Evolutionary conservation across 805 yeast genomes (phyloP), one percentile per base, ranked within the genome.

Genomic region (Wickerhamomyces tratensis): DNA sequence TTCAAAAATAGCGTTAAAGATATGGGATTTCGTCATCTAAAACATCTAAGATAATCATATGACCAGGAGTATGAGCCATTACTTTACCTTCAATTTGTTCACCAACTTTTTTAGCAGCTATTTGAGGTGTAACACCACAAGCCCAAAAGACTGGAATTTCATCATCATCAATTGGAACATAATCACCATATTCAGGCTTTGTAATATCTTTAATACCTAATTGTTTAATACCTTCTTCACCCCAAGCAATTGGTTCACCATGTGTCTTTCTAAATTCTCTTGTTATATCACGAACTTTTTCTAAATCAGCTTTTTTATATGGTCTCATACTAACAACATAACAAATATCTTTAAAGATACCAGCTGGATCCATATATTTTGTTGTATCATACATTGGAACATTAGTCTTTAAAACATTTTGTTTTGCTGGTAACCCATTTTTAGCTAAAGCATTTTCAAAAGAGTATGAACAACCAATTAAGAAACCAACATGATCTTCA

Each of bases 71-170:
- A 44, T 65, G 71, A 2, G 62, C 57, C 49, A 64, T 54, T 3
- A 59, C 59, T 7, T 46, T 48, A 6, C 65, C 69, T 13, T 51
- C 47, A 13, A 63, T 57, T 36, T 48, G 39, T 12, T 46, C 46
- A 14, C 62, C 65, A 9, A 51, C 49, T 25, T 50, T 44, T 41
- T 52, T 48, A 13, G 63, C 61, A 4, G 65, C 67, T 5, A 51
- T 37, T 44, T 65, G 69, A 5, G 71, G 68, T 9, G 71, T 66
- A 25, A 68, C 69, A 7, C 71, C 71, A 43, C 72, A 67, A 2
- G 63, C 71, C 71, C 71, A 68, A 43, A 68, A 67, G 3, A 66
- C 69, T 3, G 72, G 72, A 4, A 67, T 43, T 41, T 67, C 71
- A 37, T 54, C 68, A 0, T 51, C 59, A 9, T 46, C 48, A 31